Evolutionary conservation across 495 filamentous ascomycete genomes (phyloP), one percentile per base, ranked within the genome.

Genomic region (Pyrenopolyporus hunteri): DNA sequence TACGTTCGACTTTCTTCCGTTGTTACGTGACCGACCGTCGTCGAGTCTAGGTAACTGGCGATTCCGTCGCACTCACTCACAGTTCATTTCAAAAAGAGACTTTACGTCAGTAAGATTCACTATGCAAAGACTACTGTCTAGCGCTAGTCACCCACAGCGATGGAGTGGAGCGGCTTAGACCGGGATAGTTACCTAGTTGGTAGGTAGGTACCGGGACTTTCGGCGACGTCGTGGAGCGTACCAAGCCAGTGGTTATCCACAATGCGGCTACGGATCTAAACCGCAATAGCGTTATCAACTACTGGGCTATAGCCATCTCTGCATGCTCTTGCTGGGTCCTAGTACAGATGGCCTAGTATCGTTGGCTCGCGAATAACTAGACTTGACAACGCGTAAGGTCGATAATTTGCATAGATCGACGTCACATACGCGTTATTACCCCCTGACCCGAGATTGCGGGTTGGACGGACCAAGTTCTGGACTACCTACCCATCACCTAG

Each of bases 361-460:
- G 28, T 59, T 48, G 17, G 48, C 23, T 54, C 50, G 49, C 48
- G 29, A 39, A 51, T 51, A 37, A 56, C 13, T 10, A 28, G 35
- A 10, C 49, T 17, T 56, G 50, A 6, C 22, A 31, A 51, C 31
- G 56, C 26, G 51, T 43, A 14, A 47, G 22, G 51, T 57, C 51
- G 56, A 66, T 52, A 52, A 36, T 48, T n/a, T 23, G 25, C 39
- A 57, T 28, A 39, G 57, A 66, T 66, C 57, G 51, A 57, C 40
- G 57, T 53, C 52, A 57, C 56, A 46, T 33, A 53, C 17, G 26
- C 6, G 16, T 20, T 6, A 35, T 19, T 23, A 28, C 47, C 57
- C 9, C 31, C 28, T 26, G 17, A 43, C 47, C 57, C 57, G 63
- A 66, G 57, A 66, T 66, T 61, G 57, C 51, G 63, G 57, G 46